phyloP scores from a whole-genome alignment of 1,284 basidiomycete genomes.

The Pseudomicrostroma phylloplanum region DNA sequence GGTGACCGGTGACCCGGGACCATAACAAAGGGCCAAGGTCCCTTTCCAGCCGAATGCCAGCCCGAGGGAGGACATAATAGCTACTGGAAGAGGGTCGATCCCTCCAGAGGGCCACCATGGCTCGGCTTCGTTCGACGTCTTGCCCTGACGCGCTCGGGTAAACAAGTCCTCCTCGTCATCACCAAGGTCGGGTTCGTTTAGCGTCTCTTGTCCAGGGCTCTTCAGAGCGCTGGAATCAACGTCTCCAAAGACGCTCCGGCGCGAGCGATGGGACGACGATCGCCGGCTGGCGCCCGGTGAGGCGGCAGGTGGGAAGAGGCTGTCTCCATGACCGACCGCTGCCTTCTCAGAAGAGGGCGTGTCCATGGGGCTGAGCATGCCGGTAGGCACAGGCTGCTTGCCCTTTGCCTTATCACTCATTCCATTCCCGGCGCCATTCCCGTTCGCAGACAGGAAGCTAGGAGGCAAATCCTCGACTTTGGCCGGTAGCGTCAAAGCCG shows the following conservation, averaged over 20 bases:
- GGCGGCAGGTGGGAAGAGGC: too few relatives aligned
- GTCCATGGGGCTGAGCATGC: too few relatives aligned
- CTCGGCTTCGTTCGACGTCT: slow-evolving; percentile 19
- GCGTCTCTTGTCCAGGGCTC: background rate
- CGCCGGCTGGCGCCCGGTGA: too few relatives aligned
- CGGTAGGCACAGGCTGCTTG: background rate
- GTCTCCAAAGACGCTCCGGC: too few relatives aligned
- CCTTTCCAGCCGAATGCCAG: slow-evolving; percentile 46
- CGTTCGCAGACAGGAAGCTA: too few relatives aligned
- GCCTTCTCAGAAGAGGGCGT: too few relatives aligned
- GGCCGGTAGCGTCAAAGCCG: background rate
- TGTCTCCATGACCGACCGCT: too few relatives aligned
- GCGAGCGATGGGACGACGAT: too few relatives aligned
- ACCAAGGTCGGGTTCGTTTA: background rate
- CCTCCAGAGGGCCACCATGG: slow-evolving; percentile 38
- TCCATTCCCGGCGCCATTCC: too few relatives aligned
- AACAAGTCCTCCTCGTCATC: slow-evolving; percentile 3
- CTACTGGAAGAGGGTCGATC: slow-evolving; percentile 36
- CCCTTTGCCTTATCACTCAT: slow-evolving; percentile 1
- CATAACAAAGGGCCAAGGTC: slow-evolving; percentile 46
- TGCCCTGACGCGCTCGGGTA: background rate
- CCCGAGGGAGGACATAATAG: slow-evolving; percentile 31
- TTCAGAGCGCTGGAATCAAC: too few relatives aligned
- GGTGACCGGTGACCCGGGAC: slow-evolving; percentile 25
- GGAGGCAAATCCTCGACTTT: background rate